A percentile compares a stretch with the other conserved stretches of the same genome.
Evolutionary conservation across 1,139 yeast genomes (phyloP).

Genomic region (Saccharomycopsis crataegensis): DNA sequence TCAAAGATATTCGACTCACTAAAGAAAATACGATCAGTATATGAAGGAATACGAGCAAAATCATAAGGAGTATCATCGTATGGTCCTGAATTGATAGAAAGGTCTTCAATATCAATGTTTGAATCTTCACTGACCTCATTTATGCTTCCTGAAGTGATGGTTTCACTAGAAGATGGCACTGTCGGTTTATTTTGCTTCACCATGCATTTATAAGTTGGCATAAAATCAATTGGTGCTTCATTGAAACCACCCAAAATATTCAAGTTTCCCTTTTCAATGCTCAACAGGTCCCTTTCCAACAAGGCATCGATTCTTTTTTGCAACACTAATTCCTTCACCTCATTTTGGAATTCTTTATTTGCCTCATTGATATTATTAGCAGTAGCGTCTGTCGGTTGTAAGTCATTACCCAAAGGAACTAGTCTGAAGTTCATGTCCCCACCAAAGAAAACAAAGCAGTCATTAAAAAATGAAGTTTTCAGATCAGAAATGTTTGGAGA

Average conservation of each 20-base stretch:
- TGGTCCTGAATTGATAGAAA: conserved; percentile 11
- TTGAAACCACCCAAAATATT: conserved; percentile 53
- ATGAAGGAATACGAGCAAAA: conserved; percentile 61
- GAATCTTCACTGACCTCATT: background rate
- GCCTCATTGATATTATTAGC: background rate
- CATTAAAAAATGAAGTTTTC: conserved; percentile 5
- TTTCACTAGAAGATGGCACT: background rate
- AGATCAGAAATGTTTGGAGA: background rate
- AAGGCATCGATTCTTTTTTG: conserved; percentile 40
- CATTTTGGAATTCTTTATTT: conserved; percentile 23
- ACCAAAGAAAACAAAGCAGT: conserved; percentile 47
- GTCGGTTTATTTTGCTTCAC: background rate
- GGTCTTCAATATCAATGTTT: background rate
- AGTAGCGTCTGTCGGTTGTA: background rate
- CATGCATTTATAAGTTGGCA: conserved; percentile 68
- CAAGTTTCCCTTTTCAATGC: conserved; percentile 43
- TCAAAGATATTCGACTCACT: conserved; percentile 20
- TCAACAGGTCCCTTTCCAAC: conserved; percentile 52
- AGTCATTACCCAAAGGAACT: background rate
- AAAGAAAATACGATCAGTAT: conserved; percentile 65
- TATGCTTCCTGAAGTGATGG: background rate
- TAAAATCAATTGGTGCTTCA: conserved; percentile 57
- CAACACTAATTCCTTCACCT: conserved; percentile 37
- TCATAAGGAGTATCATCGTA: conserved; percentile 45
- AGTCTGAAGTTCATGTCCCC: conserved; percentile 77